Base-by-base conservation (phyloP, 2,329 filamentous ascomycete genomes). In the Tolypocladium ovalisporum region DNA sequence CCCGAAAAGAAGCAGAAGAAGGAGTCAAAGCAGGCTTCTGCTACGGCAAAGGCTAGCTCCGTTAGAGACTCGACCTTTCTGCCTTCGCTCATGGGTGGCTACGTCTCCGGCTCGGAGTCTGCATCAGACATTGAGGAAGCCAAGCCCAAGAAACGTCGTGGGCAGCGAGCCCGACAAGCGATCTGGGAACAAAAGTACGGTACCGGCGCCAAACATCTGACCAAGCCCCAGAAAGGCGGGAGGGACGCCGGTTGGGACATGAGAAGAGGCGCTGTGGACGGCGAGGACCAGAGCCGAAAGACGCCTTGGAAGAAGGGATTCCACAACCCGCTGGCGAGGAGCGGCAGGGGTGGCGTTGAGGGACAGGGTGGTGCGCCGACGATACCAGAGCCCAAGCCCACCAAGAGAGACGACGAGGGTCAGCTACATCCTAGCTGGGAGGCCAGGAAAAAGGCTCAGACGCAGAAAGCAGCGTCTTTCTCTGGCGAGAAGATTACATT, bases 171-270 rank as follows among this genome's bases (percentile, higher is more conserved):
- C n/a, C 82, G 89, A 10, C 87, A 89, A 67, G 82, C 85, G 29
- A 87, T 94, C 58, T 88, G 85, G 76, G 89, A 93, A 74, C 86
- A 89, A 74, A 93, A 92, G 67, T 93, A 80, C 68, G 88, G 88
- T 54, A 76, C 79, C 17, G 79, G 81, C 60, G 90, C 89, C 1
- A 88, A 85, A 63, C 88, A 91, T 65, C 69, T 85, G 49, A 76
- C 77, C 58, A 69, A 71, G 61, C 58, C 64, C 64, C 70, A 64
- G 52, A 57, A 66, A 58, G 61, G 65, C 13, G 67, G 71, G 9
- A 66, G 76, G 40, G 79, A 82, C 54, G 66, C 75, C 12, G 81
- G 80, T 1, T 86, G 83, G 83, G 83, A 87, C 63, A 69, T 76
- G 63, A 76, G 75, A 66, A 76, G 76, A 39, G 82, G 78, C 37